A percentile compares a stretch with the other conserved stretches of the same genome.
These are phyloP conservation scores for Lagenidium giganteum DNA, from an alignment of 352 stramenopile species.

Conservation along the genomic window DNA sequence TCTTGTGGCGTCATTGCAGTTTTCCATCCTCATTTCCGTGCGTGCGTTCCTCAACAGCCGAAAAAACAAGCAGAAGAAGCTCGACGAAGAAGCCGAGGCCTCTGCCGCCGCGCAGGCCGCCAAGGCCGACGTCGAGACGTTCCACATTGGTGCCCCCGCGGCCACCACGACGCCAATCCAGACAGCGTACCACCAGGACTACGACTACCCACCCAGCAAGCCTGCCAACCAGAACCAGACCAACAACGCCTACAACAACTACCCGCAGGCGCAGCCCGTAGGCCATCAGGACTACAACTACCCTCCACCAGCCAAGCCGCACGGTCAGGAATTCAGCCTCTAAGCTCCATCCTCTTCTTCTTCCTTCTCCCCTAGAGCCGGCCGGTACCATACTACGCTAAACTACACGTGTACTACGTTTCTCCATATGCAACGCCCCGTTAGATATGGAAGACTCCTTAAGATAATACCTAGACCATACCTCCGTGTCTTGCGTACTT, in stretches of 20 bases:
- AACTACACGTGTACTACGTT: too few relatives aligned
- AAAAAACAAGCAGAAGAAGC: slow-evolving; percentile 19
- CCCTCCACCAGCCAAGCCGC: slow-evolving; percentile 16
- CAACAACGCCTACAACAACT: slow-evolving; percentile 10
- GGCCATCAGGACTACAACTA: too few relatives aligned
- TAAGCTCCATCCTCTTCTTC: slow-evolving; percentile 3
- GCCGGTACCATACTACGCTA: too few relatives aligned
- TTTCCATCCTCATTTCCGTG: slow-evolving; percentile 24
- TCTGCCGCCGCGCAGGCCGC: neutral
- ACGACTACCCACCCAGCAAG: neutral
- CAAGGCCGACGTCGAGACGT: slow-evolving; percentile 19
- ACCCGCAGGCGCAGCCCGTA: too few relatives aligned
- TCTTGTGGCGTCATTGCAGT: slow-evolving; percentile 2
- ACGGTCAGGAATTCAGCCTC: slow-evolving; percentile 21
- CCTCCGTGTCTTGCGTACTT: too few relatives aligned
- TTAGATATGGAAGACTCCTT: too few relatives aligned
- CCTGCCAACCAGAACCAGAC: slow-evolving; percentile 4
- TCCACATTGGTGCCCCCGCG: slow-evolving; percentile 11
- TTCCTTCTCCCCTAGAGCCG: too few relatives aligned
- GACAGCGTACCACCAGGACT: neutral
- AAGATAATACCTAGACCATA: too few relatives aligned
- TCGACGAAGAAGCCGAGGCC: slow-evolving; percentile 8
- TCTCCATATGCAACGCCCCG: too few relatives aligned
- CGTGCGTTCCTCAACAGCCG: slow-evolving; percentile 23
- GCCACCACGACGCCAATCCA: neutral